Conservation (phyloP, 495 filamentous ascomycete species). For the Penicillium mononematosum region DNA sequence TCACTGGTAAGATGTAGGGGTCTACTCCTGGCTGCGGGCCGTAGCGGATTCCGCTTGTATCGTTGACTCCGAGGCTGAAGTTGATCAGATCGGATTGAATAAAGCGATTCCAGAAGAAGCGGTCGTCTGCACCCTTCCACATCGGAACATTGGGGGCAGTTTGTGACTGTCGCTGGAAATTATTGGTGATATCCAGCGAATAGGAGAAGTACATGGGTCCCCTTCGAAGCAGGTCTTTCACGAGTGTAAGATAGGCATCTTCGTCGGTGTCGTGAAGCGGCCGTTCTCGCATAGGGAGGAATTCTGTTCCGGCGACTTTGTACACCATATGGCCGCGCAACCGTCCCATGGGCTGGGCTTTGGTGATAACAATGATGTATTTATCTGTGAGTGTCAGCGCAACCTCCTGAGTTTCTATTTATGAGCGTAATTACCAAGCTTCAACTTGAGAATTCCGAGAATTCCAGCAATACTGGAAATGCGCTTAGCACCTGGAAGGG, state of each 20-base stretch:
- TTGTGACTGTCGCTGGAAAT: slow-evolving; percentile 86
- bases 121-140: slow-evolving; percentile 91
- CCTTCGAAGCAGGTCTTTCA: slow-evolving; percentile 73
- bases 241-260: slow-evolving; percentile 78
- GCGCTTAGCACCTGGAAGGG: slow-evolving; percentile 70
- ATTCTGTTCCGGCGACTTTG: slow-evolving; percentile 85
- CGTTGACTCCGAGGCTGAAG: slow-evolving; percentile 58
- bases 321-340: slow-evolving; percentile 93
- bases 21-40: slow-evolving; percentile 75
- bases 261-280: slow-evolving; percentile 89
- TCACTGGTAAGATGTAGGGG: slow-evolving; percentile 90
- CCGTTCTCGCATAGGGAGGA: slow-evolving; percentile 90
- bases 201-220: slow-evolving; percentile 98
- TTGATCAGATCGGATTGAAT: slow-evolving; percentile 88
- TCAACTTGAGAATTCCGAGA: slow-evolving; percentile 82
- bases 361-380: slow-evolving; percentile 95
- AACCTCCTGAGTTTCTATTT: neutral
- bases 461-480: slow-evolving; percentile 94
- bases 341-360: slow-evolving; percentile 84
- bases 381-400: slow-evolving; percentile 63
- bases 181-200: slow-evolving; percentile 90
- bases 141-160: slow-evolving; percentile 66
- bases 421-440: slow-evolving; percentile 63
- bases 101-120: slow-evolving; percentile 98
- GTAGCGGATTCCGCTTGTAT: slow-evolving; percentile 49